Base-by-base conservation (phyloP, 495 filamentous ascomycete species). In the Schizothecium vesticola region DNA sequence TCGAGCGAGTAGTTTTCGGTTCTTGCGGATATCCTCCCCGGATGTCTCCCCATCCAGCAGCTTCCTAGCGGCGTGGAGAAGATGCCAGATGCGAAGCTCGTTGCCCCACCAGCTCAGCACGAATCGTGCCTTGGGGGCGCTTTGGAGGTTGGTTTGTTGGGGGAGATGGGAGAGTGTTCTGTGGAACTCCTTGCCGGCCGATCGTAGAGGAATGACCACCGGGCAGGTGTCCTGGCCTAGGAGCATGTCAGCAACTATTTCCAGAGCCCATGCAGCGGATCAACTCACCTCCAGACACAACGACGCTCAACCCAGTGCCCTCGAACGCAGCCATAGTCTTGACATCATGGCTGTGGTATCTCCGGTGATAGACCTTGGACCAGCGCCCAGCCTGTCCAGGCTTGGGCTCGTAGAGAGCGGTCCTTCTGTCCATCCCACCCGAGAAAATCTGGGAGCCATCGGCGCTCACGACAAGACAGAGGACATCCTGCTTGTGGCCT, bases 301-400 rank as follows among this genome's bases (percentile, higher is more conserved):
- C 82, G 56, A 98, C 86, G 71, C 92, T 97, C 74, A 97, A 86
- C 56, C 86, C 86, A 64, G 86, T 90, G 21, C 89, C 88, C 77
- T 97, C 94, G 64, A 92, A 98, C 19, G 91, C 87, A 61, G 93
- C 93, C 86, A 99, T 92, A 16, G 94, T 87, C 79, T 97, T 97
- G 70, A 98, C 92, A 82, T 99, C 95, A 75, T 97, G 93, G 16
- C 85, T 85, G 73, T 99, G 96, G 73, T 91, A 91, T 74, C 93
- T 84, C 66, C 89, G 82, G 72, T 96, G 92, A 70, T 86, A 88
- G n/a, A 91, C 80, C 79, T 95, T 92, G 13, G 86, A 88, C 96
- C 96, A 98, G 74, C 91, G 84, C 5, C 77, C 73, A 31, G 80
- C 81, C 61, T 87, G 85, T 62, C 86, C 85, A 55, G 85, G 82